Evolutionary conservation across 2,329 filamentous ascomycete species (phyloP), one percentile per base, ranked within the genome.

Genomic region (Arachnomyces sp.): DNA sequence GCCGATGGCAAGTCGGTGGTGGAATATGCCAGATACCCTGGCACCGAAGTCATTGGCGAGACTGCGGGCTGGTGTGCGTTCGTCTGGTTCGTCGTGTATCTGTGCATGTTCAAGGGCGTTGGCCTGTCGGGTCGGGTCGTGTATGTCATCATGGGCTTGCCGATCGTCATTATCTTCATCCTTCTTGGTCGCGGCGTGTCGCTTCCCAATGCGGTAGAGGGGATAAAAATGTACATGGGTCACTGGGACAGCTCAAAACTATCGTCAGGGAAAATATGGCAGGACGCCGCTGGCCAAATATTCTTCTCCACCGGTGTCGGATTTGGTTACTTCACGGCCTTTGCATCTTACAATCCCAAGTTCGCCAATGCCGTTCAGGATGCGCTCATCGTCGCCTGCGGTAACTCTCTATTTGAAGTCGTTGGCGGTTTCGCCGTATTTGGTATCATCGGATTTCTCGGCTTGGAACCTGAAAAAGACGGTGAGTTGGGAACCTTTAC

Each of bases 71-170:
- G 75, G 75, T 71, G 66, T 31, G 65, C 68, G 13, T 78, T 79
- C 49, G 71, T 74, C 43, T 77, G 75, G 73, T 75, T 79, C 51
- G 55, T 78, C 1, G 69, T 78, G 48, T 78, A 74, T 72, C 48
- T 78, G 31, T 75, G 71, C 47, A 77, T 80, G 48, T 76, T 78
- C 55, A 70, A 73, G 28, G 72, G 77, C 5, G 73, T 78, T 14
- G 73, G 74, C 0, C 54, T 76, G 44, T 78, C 75, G 2, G 75
- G 75, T 2, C 68, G 74, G 4, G 75, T 77, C 7, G 74, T 77
- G 4, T 78, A 78, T 58, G 75, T 75, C 55, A 78, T 74, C n/a
- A 78, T 78, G 74, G 74, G 73, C 1, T 53, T 78, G 4, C 75
- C 75, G 0, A 75, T 78, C 36, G 60, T 75, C 43, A 72, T 73